Conservation (phyloP, 169 alveolate genomes). For the Plasmodium vinckei region DNA sequence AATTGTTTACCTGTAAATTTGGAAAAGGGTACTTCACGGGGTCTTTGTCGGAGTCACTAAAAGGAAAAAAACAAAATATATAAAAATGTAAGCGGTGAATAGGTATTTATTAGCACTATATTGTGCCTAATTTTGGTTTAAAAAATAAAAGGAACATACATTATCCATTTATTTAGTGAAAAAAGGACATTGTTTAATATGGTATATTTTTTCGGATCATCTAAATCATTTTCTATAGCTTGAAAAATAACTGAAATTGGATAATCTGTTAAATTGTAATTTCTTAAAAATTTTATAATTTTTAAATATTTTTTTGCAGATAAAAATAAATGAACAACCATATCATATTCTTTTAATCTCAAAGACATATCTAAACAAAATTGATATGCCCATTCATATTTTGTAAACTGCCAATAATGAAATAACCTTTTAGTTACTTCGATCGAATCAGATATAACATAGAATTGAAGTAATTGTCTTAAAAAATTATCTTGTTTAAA, state of each 20-base stretch:
- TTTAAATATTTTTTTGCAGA: constrained; percentile 35
- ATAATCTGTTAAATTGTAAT: constrained; percentile 31
- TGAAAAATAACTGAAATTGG: constrained; percentile 66
- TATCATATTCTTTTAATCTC: constrained; percentile 60
- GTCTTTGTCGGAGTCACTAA: constrained; percentile 35
- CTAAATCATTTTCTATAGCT: constrained; percentile 75
- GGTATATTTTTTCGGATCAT: constrained; percentile 37
- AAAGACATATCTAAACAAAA: constrained; percentile 67
- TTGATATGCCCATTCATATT: constrained; percentile 60
- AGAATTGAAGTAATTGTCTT: constrained; percentile 56
- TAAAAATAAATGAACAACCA: constrained; percentile 57
- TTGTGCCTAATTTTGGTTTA: no score
- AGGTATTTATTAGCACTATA: background rate
- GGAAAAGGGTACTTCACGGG: constrained; percentile 58
- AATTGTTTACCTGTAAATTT: constrained; percentile 35
- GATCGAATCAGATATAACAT: constrained; percentile 56
- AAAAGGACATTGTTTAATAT: constrained; percentile 33
- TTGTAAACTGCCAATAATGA: constrained; percentile 59
- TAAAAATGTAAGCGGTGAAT: background rate
- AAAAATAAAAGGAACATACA: background rate
- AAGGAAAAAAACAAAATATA: background rate
- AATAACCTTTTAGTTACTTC: constrained; percentile 66
- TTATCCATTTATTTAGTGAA: constrained; percentile 37
- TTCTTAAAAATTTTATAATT: constrained; percentile 46
- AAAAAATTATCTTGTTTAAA: constrained; percentile 58